Evolutionary conservation across 2,329 filamentous ascomycete species (phyloP), one percentile per base, ranked within the genome.

Genomic region (Aspergillus caelatus): DNA sequence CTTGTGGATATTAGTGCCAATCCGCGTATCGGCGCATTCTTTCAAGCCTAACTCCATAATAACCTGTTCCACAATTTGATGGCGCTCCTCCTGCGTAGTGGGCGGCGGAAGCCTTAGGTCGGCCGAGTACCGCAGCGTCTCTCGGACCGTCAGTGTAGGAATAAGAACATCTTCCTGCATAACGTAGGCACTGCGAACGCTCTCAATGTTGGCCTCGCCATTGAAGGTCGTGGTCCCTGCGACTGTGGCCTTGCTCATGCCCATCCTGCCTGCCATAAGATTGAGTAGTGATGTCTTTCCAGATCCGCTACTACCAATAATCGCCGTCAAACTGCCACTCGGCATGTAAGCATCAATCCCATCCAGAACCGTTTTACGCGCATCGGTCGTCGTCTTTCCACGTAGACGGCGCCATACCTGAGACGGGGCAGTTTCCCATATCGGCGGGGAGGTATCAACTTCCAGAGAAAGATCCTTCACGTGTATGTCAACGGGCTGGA

Each of bases 151-250:
- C 63, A 94, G 78, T 0, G 89, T 90, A 0, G 91, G 89, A 0
- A 93, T 81, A 1, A 94, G 79, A 16, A 93, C 84, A 71, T 94
- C 91, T 69, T 93, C 89, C 72, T 93, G 80, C 90, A 79, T 93
- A 85, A 74, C 88, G 85, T 58, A 88, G 80, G 54, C 89, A 80
- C 61, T 79, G 81, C 65, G 76, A 70, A 66, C 75, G 57, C 64
- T 69, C 30, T 84, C 79, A 5, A 88, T 81, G 1, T 86, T 83
- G 28, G 80, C 68, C 43, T 78, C 75, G 1, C 84, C 85, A 72
- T 92, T 92, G 77, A 91, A 92, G 0, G 83, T 84, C 0, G 83
- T 84, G 4, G 76, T 74, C 0, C 91, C 90, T 4, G 82, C 78
- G 19, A 79, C 77, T 26, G 78, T 75, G 14, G 84, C 76, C 34